These are phyloP conservation scores for Microbotryum silenes-acaulis DNA, from an alignment of 1,284 basidiomycete genomes.

Conservation along the genomic window DNA sequence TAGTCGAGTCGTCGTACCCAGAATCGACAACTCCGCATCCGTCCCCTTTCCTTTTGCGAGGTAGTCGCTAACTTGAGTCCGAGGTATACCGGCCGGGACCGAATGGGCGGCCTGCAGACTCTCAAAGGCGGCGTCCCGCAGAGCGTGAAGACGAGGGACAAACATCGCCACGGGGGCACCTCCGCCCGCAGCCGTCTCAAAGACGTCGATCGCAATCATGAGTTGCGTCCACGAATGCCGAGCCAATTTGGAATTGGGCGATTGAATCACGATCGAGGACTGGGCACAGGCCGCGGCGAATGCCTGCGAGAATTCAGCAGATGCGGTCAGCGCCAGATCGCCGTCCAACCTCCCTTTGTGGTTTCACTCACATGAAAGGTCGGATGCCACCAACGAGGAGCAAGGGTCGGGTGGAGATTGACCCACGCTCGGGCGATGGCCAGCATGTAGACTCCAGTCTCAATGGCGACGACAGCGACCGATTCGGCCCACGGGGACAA, in stretches of 20 bases:
- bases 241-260: conserved; percentile 24
- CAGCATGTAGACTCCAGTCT: conserved; percentile 29
- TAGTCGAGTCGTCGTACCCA: conserved; percentile 17
- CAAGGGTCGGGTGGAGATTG: conserved; percentile 19
- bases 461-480: conserved; percentile 27
- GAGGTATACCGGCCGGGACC: conserved; percentile 10
- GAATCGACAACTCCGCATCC: conserved; percentile 15
- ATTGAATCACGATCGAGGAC: conserved; percentile 29
- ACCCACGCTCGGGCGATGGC: conserved; percentile 27
- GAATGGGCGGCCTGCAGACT: conserved; percentile 17
- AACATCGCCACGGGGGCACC: conserved; percentile 29
- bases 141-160: conserved; percentile 21
- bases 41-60: conserved; percentile 8
- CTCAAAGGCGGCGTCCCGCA: conserved; percentile 28
- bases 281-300: conserved; percentile 28
- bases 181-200: conserved; percentile 17
- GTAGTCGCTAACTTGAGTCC: neutral
- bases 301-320: conserved; percentile 19
- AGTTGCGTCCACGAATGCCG: conserved; percentile 30
- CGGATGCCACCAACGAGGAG: conserved; percentile 31
- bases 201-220: conserved; percentile 22
- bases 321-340: too few relatives aligned
- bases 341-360: too few relatives aligned
- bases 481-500: conserved; percentile 24
- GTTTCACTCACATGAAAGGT: too few relatives aligned